These are phyloP conservation scores for Carpinus viminea DNA, from an alignment of 306 rosid species.

Conservation along the genomic window DNA sequence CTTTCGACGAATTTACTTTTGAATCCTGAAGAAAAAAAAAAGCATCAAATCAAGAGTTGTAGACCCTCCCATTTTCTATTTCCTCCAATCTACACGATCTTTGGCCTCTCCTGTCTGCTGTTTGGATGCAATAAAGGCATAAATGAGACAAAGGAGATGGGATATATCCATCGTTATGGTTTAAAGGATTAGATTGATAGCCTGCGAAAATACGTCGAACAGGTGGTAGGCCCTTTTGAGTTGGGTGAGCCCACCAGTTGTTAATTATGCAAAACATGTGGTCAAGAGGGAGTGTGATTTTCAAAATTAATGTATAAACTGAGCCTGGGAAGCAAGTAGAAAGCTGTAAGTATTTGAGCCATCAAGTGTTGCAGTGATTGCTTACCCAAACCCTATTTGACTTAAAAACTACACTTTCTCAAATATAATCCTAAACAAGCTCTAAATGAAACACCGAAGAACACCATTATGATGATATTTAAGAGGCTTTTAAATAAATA, in stretches of 20 bases:
- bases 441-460: too few relatives aligned
- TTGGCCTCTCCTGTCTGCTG: neutral
- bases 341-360: too few relatives aligned
- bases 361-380: too few relatives aligned
- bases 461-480: too few relatives aligned
- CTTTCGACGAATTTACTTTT: too few relatives aligned
- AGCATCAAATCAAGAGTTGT: neutral
- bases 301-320: too few relatives aligned
- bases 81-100: neutral
- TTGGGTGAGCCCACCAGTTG: neutral
- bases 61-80: neutral
- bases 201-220: neutral
- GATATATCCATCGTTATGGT: neutral
- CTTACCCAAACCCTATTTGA: too few relatives aligned
- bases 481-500: too few relatives aligned
- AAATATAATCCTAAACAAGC: too few relatives aligned
- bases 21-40: neutral
- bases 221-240: too few relatives aligned
- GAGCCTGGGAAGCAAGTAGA: too few relatives aligned
- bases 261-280: neutral
- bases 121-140: neutral
- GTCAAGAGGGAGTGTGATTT: neutral
- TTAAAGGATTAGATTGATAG: neutral
- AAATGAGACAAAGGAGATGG: neutral
- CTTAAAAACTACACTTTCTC: too few relatives aligned